These are phyloP conservation scores for Aspergillaceae sp. DNA, from an alignment of 2,329 filamentous ascomycete genomes.

Conservation along the genomic window DNA sequence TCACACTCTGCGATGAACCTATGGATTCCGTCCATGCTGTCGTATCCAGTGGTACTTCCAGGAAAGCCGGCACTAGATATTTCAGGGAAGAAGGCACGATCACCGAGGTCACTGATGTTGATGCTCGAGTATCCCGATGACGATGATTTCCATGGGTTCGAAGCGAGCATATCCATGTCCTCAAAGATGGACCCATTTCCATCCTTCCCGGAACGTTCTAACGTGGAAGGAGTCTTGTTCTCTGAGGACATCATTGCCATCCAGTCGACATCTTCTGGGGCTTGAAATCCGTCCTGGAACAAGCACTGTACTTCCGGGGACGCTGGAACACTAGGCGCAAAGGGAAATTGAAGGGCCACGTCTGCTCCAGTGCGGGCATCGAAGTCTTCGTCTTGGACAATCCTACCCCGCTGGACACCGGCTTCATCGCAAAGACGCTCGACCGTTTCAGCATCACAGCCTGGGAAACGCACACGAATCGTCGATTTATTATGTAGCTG, in stretches of 20 bases:
- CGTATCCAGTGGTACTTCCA: slow-evolving; percentile 45
- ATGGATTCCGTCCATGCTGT: slow-evolving; percentile 58
- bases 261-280: slow-evolving; percentile 45
- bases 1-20: slow-evolving; percentile 59
- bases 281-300: slow-evolving; percentile 31
- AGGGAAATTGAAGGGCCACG: slow-evolving; percentile 76
- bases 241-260: slow-evolving; percentile 48
- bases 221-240: slow-evolving; percentile 14
- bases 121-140: slow-evolving; percentile 50
- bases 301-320: slow-evolving; percentile 38
- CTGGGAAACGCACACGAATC: slow-evolving; percentile 79
- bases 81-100: slow-evolving; percentile 33
- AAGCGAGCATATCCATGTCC: slow-evolving; percentile 35
- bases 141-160: slow-evolving; percentile 48
- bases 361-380: slow-evolving; percentile 57
- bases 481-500: slow-evolving; percentile 58
- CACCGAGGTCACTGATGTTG: slow-evolving; percentile 44
- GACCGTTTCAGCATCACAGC: slow-evolving; percentile 74
- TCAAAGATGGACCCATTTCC: slow-evolving; percentile 31
- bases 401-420: slow-evolving; percentile 68
- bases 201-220: slow-evolving; percentile 16
- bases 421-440: slow-evolving; percentile 79
- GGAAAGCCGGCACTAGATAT: slow-evolving; percentile 26
- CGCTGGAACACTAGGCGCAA: slow-evolving; percentile 55
- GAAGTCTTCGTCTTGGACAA: slow-evolving; percentile 72